Evolutionary conservation across 306 rosid genomes (phyloP).

Genomic region (Corylus americana): DNA sequence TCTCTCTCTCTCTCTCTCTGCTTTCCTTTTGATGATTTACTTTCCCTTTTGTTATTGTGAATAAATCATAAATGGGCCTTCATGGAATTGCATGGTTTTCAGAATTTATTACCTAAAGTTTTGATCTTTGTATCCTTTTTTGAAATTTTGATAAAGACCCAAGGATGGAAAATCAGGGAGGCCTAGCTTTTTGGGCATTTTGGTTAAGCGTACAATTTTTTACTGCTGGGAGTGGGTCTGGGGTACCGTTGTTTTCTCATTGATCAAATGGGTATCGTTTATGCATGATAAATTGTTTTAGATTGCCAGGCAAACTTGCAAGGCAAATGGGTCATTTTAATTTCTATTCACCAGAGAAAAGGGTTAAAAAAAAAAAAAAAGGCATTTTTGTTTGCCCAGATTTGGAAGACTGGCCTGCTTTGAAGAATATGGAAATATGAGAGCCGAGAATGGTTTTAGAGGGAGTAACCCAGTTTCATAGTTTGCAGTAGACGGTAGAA

Average conservation of each 20-base stretch:
- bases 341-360: not conserved
- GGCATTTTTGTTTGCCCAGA: not conserved
- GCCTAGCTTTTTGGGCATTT: not conserved
- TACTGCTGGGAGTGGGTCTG: not conserved
- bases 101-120: not conserved
- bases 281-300: not conserved
- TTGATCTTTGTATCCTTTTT: not conserved
- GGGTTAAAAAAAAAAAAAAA: not conserved
- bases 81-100: not conserved
- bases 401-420: constrained; percentile 8
- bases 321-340: constrained; percentile 5
- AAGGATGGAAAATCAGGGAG: not conserved
- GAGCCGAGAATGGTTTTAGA: not conserved
- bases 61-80: not conserved
- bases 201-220: not conserved
- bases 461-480: not conserved
- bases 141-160: not conserved
- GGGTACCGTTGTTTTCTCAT: not conserved
- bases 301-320: constrained; percentile 1
- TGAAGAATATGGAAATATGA: not conserved
- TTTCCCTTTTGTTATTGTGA: not conserved
- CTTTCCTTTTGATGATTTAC: not conserved
- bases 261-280: not conserved
- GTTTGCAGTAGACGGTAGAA: not conserved
- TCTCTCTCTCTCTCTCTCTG: not conserved